phyloP scores from a whole-genome alignment of 1,139 yeast genomes.

The Pichia cactophila region DNA sequence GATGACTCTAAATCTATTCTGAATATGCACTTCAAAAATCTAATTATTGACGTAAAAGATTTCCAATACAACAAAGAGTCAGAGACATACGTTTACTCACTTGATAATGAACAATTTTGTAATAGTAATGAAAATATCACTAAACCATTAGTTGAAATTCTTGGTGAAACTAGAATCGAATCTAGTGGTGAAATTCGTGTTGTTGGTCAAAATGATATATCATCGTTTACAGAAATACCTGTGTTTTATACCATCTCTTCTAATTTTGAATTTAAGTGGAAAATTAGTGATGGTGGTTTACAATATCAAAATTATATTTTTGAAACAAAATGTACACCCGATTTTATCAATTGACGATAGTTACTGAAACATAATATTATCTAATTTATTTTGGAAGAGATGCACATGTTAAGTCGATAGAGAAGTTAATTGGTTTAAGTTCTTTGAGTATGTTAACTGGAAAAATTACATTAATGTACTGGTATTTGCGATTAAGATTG shows the following conservation, averaged over 20 bases:
- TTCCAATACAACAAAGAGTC: constrained; percentile 5
- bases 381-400: no score
- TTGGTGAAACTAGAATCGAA: background rate
- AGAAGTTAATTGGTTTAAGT: no score
- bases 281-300: background rate
- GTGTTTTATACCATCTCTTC: background rate
- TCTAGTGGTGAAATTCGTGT: background rate
- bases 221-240: background rate
- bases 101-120: no score
- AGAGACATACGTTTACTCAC: background rate
- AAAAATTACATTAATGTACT: no score
- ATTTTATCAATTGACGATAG: no score
- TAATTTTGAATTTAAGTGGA: background rate
- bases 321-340: background rate
- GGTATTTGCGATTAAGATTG: no score
- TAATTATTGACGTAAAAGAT: constrained; percentile 11
- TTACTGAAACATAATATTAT: no score
- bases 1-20: background rate
- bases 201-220: background rate
- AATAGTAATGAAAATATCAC: background rate
- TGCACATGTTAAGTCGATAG: no score
- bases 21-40: constrained; percentile 5
- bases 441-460: no score
- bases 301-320: background rate
- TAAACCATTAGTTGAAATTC: background rate